Percentiles rank a stretch among this genome's conserved stretches.
Conservation (phyloP, 1,284 basidiomycete species). For the Papiliotrema flavescens region DNA sequence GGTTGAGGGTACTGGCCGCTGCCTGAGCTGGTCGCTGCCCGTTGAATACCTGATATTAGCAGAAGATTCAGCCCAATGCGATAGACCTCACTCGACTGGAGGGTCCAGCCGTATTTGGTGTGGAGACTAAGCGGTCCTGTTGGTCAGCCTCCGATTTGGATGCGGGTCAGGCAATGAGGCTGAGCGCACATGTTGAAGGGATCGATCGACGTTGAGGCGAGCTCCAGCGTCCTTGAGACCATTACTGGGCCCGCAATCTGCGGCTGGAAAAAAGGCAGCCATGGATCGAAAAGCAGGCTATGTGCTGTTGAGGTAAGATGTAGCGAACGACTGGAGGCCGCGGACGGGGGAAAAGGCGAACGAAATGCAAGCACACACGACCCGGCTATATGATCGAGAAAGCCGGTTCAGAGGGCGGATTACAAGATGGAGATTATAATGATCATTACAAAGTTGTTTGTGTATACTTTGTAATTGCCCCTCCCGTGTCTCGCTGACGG, state of each 20-base stretch:
- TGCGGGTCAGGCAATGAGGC: not conserved
- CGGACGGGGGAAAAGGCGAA: no score
- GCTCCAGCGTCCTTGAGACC: conserved; percentile 36
- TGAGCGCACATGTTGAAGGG: conserved; percentile 33
- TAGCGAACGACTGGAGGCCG: no score
- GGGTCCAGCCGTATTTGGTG: conserved; percentile 23
- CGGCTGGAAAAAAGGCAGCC: conserved; percentile 37
- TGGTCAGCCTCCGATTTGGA: not conserved
- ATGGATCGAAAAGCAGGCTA: conserved; percentile 8
- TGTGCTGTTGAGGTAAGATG: no score
- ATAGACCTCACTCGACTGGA: conserved; percentile 16
- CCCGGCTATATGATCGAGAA: no score
- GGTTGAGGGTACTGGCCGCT: not conserved
- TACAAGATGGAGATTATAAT: no score
- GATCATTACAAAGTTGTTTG: no score
- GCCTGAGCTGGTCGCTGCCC: not conserved
- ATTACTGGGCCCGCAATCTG: conserved; percentile 37
- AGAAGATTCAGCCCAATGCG: not conserved
- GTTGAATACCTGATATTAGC: not conserved
- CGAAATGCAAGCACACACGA: no score
- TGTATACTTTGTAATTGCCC: no score
- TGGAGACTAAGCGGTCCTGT: conserved; percentile 28
- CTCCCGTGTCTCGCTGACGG: not conserved
- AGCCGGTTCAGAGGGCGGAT: no score
- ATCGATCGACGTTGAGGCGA: conserved; percentile 37